phyloP scores from a whole-genome alignment of 1,139 yeast genomes.

The Debaryomycetaceae sp. region DNA sequence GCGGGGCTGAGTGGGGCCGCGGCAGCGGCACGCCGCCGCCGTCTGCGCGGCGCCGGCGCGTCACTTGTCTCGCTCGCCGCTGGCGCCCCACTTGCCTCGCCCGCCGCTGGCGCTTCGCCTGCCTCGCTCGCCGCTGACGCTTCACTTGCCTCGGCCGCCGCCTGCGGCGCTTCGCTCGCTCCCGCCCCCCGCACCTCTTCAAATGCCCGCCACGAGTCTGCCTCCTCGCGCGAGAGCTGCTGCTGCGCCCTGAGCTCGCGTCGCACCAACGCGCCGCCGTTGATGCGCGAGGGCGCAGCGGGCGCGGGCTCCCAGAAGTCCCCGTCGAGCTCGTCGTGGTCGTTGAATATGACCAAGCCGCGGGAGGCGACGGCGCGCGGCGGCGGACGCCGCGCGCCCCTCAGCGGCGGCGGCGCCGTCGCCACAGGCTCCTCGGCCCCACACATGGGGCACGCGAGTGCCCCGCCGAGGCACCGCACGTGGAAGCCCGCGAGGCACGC shows the following conservation, averaged over 20 bases:
- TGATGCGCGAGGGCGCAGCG: slow-evolving; percentile 19
- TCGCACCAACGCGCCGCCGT: slow-evolving; percentile 40
- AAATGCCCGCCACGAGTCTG: slow-evolving; percentile 38
- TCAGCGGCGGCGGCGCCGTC: slow-evolving; percentile 9
- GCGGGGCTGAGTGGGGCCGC: slow-evolving; percentile 5
- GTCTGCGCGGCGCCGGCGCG: too few species aligned
- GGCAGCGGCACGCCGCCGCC: too few species aligned
- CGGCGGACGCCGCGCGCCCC: slow-evolving; percentile 1
- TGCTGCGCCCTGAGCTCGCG: slow-evolving; percentile 30
- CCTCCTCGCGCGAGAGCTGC: slow-evolving; percentile 32
- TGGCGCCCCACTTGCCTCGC: too few species aligned
- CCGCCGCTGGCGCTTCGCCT: too few species aligned
- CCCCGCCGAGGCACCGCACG: slow-evolving; percentile 29
- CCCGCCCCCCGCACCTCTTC: too few species aligned
- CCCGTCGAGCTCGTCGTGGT: slow-evolving; percentile 29
- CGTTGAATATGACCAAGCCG: slow-evolving; percentile 5
- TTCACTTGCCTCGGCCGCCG: too few species aligned
- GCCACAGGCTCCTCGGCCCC: slow-evolving; percentile 31
- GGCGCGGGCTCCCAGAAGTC: slow-evolving; percentile 18
- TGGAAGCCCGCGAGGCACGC: slow-evolving; percentile 36
- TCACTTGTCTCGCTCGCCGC: too few species aligned
- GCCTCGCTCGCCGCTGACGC: too few species aligned
- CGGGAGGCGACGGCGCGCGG: not conserved
- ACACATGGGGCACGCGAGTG: slow-evolving; percentile 36
- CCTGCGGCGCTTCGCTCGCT: too few species aligned